Evolutionary conservation across 2,329 filamentous ascomycete species (phyloP).

Genomic region (Talaromyces piceae): DNA sequence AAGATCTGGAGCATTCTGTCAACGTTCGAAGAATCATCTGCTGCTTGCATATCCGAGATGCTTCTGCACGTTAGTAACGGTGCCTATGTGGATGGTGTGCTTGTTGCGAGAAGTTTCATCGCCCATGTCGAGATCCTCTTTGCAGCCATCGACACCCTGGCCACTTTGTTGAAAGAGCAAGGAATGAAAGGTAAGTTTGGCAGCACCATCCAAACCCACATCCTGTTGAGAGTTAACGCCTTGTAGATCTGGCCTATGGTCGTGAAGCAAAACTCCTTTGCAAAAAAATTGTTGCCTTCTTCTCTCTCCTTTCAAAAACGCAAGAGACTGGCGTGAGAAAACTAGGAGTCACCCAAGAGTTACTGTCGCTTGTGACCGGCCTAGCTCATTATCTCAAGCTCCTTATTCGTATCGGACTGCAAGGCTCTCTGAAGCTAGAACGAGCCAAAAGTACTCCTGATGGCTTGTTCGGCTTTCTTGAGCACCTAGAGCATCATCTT

Average conservation of each 20-base stretch:
- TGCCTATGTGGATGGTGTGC: conserved; percentile 86
- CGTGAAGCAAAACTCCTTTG: conserved; percentile 98
- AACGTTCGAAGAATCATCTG: conserved; percentile 93
- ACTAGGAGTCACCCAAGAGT: conserved; percentile 90
- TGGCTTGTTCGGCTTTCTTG: conserved; percentile 74
- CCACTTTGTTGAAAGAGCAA: conserved; percentile 59
- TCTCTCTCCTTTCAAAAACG: conserved; percentile 86
- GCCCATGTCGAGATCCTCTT: conserved; percentile 93
- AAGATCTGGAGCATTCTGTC: conserved; percentile 97
- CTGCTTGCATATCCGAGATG: conserved; percentile 98
- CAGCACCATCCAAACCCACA: neutral
- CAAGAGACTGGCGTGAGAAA: conserved; percentile 86
- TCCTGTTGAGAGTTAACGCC: conserved; percentile 17
- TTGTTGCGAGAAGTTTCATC: conserved; percentile 94
- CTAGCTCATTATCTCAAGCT: conserved; percentile 96
- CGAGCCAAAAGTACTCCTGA: conserved; percentile 68
- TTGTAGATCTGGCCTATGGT: conserved; percentile 75
- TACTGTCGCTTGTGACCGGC: conserved; percentile 94
- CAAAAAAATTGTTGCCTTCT: conserved; percentile 98
- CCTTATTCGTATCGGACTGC: conserved; percentile 90
- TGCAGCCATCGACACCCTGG: conserved; percentile 75
- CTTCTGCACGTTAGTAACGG: conserved; percentile 96
- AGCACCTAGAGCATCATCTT: conserved; percentile 70
- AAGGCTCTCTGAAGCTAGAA: conserved; percentile 85
- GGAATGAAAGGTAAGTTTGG: conserved; percentile 67